These are phyloP conservation scores for Phytophthora fragariae DNA, from an alignment of 352 stramenopile species.

Conservation along the genomic window DNA sequence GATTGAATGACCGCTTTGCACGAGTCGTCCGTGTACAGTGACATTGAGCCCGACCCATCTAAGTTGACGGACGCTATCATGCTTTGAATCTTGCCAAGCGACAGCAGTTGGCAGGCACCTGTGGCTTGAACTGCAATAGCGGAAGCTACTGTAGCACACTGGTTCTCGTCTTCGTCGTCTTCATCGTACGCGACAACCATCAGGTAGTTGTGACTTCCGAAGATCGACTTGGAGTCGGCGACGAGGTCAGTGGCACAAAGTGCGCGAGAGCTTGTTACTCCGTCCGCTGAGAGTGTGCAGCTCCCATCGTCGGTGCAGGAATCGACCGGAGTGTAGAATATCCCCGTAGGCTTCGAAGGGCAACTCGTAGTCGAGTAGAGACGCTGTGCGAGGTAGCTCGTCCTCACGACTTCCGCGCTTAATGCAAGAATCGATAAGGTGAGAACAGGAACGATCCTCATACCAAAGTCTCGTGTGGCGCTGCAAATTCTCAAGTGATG, in stretches of 20 bases:
- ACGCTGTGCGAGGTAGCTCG: background rate
- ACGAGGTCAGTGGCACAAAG: background rate
- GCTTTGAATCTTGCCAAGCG: background rate
- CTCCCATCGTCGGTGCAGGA: background rate
- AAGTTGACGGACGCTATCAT: constrained; percentile 3
- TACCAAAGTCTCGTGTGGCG: background rate
- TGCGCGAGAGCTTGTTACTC: background rate
- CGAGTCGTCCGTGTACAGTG: constrained; percentile 6
- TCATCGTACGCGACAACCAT: constrained; percentile 9
- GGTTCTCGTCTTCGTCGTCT: background rate
- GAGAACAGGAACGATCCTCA: background rate
- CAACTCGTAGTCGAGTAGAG: constrained; percentile 1
- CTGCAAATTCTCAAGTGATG: background rate
- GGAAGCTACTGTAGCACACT: background rate
- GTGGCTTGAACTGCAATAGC: constrained; percentile 6
- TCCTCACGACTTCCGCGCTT: background rate
- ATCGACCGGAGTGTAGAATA: background rate
- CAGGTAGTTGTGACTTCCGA: background rate
- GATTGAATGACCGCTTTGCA: background rate
- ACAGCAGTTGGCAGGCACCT: background rate
- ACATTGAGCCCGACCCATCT: background rate
- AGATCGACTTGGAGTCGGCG: background rate
- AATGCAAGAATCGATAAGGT: background rate
- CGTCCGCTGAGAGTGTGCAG: background rate
- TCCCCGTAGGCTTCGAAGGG: background rate